Base-by-base conservation (phyloP, 2,329 filamentous ascomycete species). In the Trichocomaceae sp. region DNA sequence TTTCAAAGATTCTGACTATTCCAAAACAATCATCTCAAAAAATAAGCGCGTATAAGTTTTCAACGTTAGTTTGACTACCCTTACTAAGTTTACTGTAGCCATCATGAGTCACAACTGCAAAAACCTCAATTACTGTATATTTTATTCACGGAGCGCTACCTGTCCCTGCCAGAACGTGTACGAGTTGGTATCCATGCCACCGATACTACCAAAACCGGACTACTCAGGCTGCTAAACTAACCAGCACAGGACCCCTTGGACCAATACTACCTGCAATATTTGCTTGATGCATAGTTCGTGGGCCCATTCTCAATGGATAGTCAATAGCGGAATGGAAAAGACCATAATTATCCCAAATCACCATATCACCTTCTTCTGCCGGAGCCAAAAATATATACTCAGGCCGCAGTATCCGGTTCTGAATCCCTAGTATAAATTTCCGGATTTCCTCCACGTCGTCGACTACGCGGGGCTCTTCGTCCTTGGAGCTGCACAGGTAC, bases 241-340 rank as follows among this genome's bases (percentile, higher is more conserved):
- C 49, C 6, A 61, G 56, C 1, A 67, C 64, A 4, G 64, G 63
- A 1, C 65, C 66, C 7, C 59, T 59, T 0, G 63, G 66, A 5
- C 64, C 65, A 17, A 50, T 57, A 22, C 63, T 67, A 2, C 72
- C 71, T 13, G 67, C 70, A 47, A 77, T 70, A 50, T 76, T 76
- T 3, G 73, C 74, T 60, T 77, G 75, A 59, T 77, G 75, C 73
- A 76, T 77, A 22, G 73, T 72, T 41, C 75, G 62, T 13, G 68
- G 60, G 0, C 74, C 73, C 29, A 64, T 64, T 31, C 67, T 63
- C 0, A 59, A 37, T 15, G 72, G 74, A 56, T 77, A 77, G 59
- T 77, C 75, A 15, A 77, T 65, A 0, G 72, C 72, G 0, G 70
- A 69, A 56, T 77, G 75, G 57, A 77, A 74, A 51, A 68, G 58